Percentiles rank a stretch among this genome's conserved stretches.
phyloP scores from a whole-genome alignment of 1,139 yeast genomes.

The Kodamaea sp. region DNA sequence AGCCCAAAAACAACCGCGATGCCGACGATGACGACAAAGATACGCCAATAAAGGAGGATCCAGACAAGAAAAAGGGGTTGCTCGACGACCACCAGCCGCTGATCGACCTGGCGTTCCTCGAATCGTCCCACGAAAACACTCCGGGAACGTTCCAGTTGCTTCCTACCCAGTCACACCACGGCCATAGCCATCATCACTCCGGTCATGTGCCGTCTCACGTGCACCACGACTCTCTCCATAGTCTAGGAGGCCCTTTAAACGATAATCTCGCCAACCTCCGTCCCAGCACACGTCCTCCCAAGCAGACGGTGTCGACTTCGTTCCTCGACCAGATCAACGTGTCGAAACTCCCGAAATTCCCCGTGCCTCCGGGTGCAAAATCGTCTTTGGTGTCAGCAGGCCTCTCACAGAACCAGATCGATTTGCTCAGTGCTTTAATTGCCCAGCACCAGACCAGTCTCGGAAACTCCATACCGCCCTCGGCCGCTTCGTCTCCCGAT shows the following conservation, averaged over 20 bases:
- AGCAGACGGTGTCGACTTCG: background rate
- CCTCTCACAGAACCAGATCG: conserved; percentile 64
- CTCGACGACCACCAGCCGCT: conserved; percentile 1
- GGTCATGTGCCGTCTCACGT: too few relatives aligned
- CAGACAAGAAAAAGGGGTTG: conserved; percentile 1
- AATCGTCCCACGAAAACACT: conserved; percentile 7
- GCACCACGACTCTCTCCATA: background rate
- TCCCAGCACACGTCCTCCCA: background rate
- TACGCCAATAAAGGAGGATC: conserved; percentile 5
- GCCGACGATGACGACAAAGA: conserved; percentile 14
- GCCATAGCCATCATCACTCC: background rate
- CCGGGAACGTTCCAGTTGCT: conserved; percentile 5
- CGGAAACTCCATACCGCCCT: conserved; percentile 22
- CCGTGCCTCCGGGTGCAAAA: conserved; percentile 74
- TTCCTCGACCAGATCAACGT: conserved; percentile 17
- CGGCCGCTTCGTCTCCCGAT: conserved; percentile 3
- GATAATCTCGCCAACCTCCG: background rate
- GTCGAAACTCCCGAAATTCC: conserved; percentile 53
- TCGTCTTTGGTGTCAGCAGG: conserved; percentile 65
- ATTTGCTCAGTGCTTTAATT: conserved; percentile 67
- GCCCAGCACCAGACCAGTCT: conserved; percentile 61
- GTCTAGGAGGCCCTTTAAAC: background rate
- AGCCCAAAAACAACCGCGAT: conserved; percentile 39
- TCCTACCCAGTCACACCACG: background rate
- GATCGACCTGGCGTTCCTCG: conserved; percentile 7